Base-by-base conservation (phyloP, 352 stramenopile species). In the Phytophthora quininea region DNA sequence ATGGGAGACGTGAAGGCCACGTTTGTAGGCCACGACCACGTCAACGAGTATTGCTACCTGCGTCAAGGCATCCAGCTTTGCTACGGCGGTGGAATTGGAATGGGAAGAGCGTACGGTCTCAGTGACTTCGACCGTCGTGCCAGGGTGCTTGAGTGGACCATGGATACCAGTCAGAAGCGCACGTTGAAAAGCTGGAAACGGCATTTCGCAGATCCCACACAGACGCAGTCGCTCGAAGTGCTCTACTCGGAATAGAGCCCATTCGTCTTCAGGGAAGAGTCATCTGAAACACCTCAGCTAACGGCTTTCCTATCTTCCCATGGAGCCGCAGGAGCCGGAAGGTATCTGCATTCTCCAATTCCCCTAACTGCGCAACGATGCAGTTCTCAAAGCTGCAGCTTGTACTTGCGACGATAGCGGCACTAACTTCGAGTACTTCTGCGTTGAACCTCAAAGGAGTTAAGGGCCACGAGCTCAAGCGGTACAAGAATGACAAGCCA, bases 1-100 rank as follows among this genome's bases (percentile, higher is more conserved):
- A 32, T 76, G n/a, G 65, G 76, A 3, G 79, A 88, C 29, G 80
- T 91, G 15, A 88, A 89, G 40, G 80, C 82, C 19, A 74, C 70
- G 1, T 91, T 91, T 27, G 76, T 78, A 1, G 78, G 82, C 5
- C 80, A 91, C 40, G 79, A 91, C 53, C 82, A 89, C 58, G 59
- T 86, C 29, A 89, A 87, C 38, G 78, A 89, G 37, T 91, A 82
- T 69, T 88, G 82, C 43, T 86, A 80, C 50, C 53, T 66, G 15
- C 69, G 64, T 29, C 56, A 86, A 58, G 68, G 71, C 15, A 51
- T 90, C 54, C 81, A 88, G 35, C 62, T 88, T 1, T 89, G 80
- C 59, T 89, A 89, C 49, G 78, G 82, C 30, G 78, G 82, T 11
- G 80, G 76, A 31, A 75, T 76, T 48, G 80, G 80, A 19, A 72